Percentiles rank a stretch among this genome's conserved stretches.
Conservation (phyloP, 306 rosid genomes). For the Corylus americana region DNA sequence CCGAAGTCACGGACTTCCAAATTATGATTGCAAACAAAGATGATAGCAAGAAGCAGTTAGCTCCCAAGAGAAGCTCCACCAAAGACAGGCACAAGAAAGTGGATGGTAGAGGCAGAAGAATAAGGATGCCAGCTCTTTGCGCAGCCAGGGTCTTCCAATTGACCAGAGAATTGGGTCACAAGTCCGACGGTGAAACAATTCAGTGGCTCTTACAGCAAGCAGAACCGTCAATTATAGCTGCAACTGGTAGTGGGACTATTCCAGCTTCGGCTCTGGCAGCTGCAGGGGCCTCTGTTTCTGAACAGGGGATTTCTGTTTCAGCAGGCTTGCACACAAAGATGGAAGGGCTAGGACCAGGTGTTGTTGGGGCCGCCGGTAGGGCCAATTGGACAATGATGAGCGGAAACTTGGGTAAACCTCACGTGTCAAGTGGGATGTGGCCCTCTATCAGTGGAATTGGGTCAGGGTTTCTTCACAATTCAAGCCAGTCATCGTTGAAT, state of each 20-base stretch:
- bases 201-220: conserved; percentile 62
- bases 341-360: conserved; percentile 23
- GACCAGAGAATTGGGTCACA: conserved; percentile 53
- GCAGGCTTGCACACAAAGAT: conserved; percentile 35
- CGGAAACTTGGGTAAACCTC: conserved; percentile 42
- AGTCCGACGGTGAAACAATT: conserved; percentile 55
- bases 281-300: conserved; percentile 46
- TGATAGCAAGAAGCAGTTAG: conserved; percentile 42
- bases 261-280: conserved; percentile 43
- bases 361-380: conserved; percentile 22
- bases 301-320: conserved; percentile 44
- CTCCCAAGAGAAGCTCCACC: conserved; percentile 46
- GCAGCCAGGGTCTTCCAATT: conserved; percentile 61
- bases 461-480: conserved; percentile 37
- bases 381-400: conserved; percentile 43
- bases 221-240: conserved; percentile 53
- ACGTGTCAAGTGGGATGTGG: conserved; percentile 41
- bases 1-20: conserved; percentile 49
- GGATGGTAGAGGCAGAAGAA: conserved; percentile 59
- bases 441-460: conserved; percentile 33
- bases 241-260: conserved; percentile 52
- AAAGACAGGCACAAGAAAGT: conserved; percentile 62
- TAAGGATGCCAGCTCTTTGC: conserved; percentile 62
- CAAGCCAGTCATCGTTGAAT: conserved; percentile 20
- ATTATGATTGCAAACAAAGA: conserved; percentile 38